Evolutionary conservation across 768 basidiomycete species (phyloP), one percentile per base, ranked within the genome.

Genomic region (Serendipita sp.): DNA sequence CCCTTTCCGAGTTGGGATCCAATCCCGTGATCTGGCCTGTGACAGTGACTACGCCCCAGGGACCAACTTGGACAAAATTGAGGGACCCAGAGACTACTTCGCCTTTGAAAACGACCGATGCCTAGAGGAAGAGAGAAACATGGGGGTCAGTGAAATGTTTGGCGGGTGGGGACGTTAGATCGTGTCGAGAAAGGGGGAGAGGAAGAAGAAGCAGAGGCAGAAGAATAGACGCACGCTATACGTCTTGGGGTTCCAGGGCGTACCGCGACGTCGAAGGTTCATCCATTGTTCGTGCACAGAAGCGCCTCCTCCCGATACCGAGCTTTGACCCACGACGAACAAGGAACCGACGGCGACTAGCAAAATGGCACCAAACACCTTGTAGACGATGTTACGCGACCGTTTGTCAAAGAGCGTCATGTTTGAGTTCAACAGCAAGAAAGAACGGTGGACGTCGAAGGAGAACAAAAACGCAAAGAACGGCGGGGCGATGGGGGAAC

Each of bases 41-140:
- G 42, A 91, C 72, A 14, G 74, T 80, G 56, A 88, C 84, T 26
- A 82, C 78, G 2, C 77, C 78, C 62, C 71, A 70, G 17, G 74
- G 69, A 2, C 74, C 61, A 50, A 69, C 69, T 71, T 90, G 88
- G 30, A 77, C 75, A 71, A 91, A 89, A 42, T 75, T 77, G 64
- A 90, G 80, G 3, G 78, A 81, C 42, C 90, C 89, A 42, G 74
- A 72, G 60, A 85, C 84, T 45, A 82, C 80, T 67, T 79, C 78
- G 42, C 85, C 85, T 61, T 76, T 77, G 65, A 90, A 73, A 43
- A 87, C 78, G 1, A 78, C 85, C 38, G 79, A 74, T 26, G 82
- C 82, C 82, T 83, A 67, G 28, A 30, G 24, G 24, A 42, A n/a
- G 4, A 26, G 43, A 22, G 5, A n/a, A 28, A 9, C 45, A 28